Evolutionary conservation across 306 rosid genomes (phyloP), one percentile per base, ranked within the genome.

Genomic region (Cotoneaster glaucophyllus): DNA sequence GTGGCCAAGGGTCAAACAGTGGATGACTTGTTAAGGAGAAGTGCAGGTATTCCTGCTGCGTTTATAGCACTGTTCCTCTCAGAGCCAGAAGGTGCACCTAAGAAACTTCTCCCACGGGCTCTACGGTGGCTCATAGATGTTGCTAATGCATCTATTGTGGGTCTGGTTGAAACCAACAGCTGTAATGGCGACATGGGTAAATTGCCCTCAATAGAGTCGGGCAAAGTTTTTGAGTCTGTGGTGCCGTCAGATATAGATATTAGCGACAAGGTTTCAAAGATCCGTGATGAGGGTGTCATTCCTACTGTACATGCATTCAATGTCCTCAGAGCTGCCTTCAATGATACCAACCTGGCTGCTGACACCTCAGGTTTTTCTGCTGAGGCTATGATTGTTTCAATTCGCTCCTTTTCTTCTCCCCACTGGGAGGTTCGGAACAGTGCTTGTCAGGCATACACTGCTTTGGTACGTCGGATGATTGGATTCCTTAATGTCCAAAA

Each of bases 41-140:
- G 99, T 86, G 99, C 99, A 29, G 97, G 99, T 78, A 95, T 95
- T 87, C 99, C 99, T 64, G 97, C 99, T 74, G 97, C 97, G 41
- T 92, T 92, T 81, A 88, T 70, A 32, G 99, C 99, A 83, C 80
- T 95, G 11, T 95, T 95, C 78, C 97, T 95, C 59, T 88, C 99
- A n/a, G 99, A 95, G 90, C 99, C 97, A 58, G 99, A 90, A 83
- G 99, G 99, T 53, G 76, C 97, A 39, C 99, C 99, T 14, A 95
- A 95, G 89, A 92, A 95, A 80, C 99, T 95, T 74, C 97, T 95
- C 56, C 97, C 97, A 43, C 76, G 70, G 62, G 99, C 99, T 59
- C 82, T 95, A 73, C 84, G 93, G 64, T 95, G 99, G 97, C 92
- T 95, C 72, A 83, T 95, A 83, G 96, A 90, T 81, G 91, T 95